Percentiles rank a stretch among this genome's conserved stretches.
These are phyloP conservation scores for Picochlorum costavermella DNA, from an alignment of 139 green algal genomes.

Conservation along the genomic window DNA sequence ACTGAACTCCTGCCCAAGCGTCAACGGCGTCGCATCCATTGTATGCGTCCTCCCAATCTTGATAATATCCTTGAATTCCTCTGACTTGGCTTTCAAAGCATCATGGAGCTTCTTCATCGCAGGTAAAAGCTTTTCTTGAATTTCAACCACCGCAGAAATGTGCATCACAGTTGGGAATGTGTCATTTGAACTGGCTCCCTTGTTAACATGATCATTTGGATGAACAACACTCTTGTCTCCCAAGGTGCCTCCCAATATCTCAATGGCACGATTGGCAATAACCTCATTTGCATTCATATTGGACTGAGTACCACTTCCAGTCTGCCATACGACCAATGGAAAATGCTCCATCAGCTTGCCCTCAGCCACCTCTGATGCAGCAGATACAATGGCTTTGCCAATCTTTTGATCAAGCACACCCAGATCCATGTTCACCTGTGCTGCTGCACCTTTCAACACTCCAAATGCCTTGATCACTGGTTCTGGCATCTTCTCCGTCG, in stretches of 20 bases:
- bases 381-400: conserved; percentile 59
- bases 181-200: conserved; percentile 90
- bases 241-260: conserved; percentile 71
- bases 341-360: conserved; percentile 87
- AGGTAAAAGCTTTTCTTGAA: conserved; percentile 60
- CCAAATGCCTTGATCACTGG: conserved; percentile 84
- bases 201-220: conserved; percentile 97
- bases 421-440: conserved; percentile 67
- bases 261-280: conserved; percentile 75
- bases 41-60: conserved; percentile 96
- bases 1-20: conserved; percentile 90
- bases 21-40: conserved; percentile 89
- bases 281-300: conserved; percentile 99
- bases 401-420: conserved; percentile 52
- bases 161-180: conserved; percentile 96
- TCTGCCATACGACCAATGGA: conserved; percentile 91
- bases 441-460: conserved; percentile 78
- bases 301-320: conserved; percentile 84
- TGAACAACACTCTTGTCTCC: conserved; percentile 77
- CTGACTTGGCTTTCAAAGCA: conserved; percentile 56
- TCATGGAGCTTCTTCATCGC: conserved; percentile 58
- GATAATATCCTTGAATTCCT: conserved; percentile 79
- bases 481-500: conserved; percentile 83
- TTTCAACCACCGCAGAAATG: conserved; percentile 74
- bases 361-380: conserved; percentile 66